A percentile compares a stretch with the other conserved stretches of the same genome.
phyloP scores from a whole-genome alignment of 345 rosid species.

The Acer campestre region DNA sequence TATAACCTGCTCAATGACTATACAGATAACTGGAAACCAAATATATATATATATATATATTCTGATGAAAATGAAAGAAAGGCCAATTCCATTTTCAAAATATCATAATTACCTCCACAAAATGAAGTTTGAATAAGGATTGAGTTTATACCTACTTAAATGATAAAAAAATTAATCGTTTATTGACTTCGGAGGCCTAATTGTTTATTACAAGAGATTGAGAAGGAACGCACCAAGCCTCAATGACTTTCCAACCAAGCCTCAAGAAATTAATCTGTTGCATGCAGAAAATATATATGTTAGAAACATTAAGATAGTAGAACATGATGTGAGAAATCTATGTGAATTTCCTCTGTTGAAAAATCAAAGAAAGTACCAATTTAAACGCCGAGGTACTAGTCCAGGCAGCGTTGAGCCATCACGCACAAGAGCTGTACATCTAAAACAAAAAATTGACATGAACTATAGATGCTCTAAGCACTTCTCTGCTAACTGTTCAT shows the following conservation, averaged over 20 bases:
- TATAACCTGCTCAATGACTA: neutral
- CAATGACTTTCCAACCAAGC: no score
- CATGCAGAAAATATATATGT: no score
- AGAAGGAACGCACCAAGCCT: no score
- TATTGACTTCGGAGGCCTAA: neutral
- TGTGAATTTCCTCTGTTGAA: no score
- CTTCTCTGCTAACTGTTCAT: neutral
- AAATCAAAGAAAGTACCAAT: neutral
- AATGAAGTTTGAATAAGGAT: neutral
- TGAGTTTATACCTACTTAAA: neutral
- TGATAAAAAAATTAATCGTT: neutral
- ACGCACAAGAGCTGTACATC: neutral
- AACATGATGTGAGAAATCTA: no score
- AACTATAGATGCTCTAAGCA: neutral
- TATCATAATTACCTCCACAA: neutral
- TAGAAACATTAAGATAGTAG: no score
- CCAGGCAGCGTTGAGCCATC: neutral
- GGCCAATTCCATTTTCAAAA: neutral
- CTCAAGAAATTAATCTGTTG: no score
- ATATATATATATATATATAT: no score
- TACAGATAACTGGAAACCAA: no score
- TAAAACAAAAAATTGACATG: neutral
- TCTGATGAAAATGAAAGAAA: no score
- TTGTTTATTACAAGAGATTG: no score
- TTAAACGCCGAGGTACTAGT: neutral